Base-by-base conservation (phyloP, 208 protist species). In the Leishmania mexicana region DNA sequence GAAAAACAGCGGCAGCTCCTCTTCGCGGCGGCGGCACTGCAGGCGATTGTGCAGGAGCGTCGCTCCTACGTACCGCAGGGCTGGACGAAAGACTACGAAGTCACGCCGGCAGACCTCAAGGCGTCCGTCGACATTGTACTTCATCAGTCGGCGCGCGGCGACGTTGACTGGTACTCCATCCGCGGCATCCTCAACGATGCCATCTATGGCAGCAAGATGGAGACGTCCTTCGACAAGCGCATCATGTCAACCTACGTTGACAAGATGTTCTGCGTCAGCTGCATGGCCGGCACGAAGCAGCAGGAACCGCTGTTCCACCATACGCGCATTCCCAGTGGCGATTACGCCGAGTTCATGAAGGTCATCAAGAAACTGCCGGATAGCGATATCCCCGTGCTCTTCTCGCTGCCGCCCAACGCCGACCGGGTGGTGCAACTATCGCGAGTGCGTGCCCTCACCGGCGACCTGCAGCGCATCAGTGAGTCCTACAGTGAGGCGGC, bases 31-130 rank as follows among this genome's bases (percentile, higher is more conserved):
- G 96, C 98, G 2, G 97, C 93, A 58, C 98, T 99, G 80, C 99
- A 99, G 83, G 97, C 97, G 8, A 85, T 99, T 57, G 85, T 99
- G 60, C 98, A 99, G 87, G 99, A 99, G 86, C 92, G 99, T 8
- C 93, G 98, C 77, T 98, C 95, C 2, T 99, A 99, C 90, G 95
- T 99, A 28, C 99, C 99, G 42, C 99, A 99, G 76, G 99, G 98
- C 13, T 99, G 98, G 98, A 95, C 96, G 51, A 99, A 99, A 85
- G 96, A 96, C 79, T 99, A 99, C 90, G 99, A 99, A 88, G 98
- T 99, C 72, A 98, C 96, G 0, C 85, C 90, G 15, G 88, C 98
- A 2, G 98, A 99, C 88, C 88, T 99, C 2, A 96, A 98, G 78
- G 94, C 96, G 28, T 91, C 94, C 4, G 83, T 92, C 7, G 93